These are phyloP conservation scores for Saccharomyces mikatae DNA, from an alignment of 805 yeast species.

Conservation along the genomic window DNA sequence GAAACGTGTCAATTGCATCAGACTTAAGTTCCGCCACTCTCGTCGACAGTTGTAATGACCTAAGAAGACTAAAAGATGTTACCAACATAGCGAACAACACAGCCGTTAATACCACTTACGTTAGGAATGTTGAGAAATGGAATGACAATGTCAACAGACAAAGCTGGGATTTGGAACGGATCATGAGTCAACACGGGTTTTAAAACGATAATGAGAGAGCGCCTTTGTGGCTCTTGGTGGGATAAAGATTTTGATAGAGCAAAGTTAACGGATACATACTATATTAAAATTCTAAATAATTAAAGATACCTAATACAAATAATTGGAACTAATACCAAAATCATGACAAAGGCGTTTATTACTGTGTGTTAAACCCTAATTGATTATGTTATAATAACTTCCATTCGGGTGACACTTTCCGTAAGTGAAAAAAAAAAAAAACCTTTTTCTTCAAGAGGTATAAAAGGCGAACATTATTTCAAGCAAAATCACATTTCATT, in stretches of 20 bases:
- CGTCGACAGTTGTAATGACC: slow-evolving; percentile 4
- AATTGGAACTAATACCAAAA: not conserved
- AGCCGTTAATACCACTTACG: not conserved
- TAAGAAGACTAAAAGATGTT: not conserved
- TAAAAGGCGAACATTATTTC: slow-evolving; percentile 3
- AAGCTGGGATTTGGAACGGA: slow-evolving; percentile 10
- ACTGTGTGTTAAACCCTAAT: not conserved
- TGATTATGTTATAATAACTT: not conserved
- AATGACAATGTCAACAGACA: not conserved
- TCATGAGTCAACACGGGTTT: slow-evolving; percentile 11
- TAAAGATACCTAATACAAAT: not conserved
- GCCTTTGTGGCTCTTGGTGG: not conserved
- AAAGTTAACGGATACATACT: not conserved
- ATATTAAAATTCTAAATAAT: not conserved
- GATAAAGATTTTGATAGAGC: not conserved
- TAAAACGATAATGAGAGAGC: not conserved
- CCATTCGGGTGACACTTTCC: not conserved
- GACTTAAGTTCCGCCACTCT: slow-evolving; percentile 16
- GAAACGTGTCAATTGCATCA: slow-evolving; percentile 17
- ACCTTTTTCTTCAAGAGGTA: not conserved
- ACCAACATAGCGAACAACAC: not conserved
- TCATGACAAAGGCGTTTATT: not conserved
- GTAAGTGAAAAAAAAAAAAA: not conserved
- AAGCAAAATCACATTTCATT: too few species aligned
- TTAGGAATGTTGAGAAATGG: not conserved